phyloP scores from a whole-genome alignment of 2,329 filamentous ascomycete genomes.

The Colletotrichum melonis region DNA sequence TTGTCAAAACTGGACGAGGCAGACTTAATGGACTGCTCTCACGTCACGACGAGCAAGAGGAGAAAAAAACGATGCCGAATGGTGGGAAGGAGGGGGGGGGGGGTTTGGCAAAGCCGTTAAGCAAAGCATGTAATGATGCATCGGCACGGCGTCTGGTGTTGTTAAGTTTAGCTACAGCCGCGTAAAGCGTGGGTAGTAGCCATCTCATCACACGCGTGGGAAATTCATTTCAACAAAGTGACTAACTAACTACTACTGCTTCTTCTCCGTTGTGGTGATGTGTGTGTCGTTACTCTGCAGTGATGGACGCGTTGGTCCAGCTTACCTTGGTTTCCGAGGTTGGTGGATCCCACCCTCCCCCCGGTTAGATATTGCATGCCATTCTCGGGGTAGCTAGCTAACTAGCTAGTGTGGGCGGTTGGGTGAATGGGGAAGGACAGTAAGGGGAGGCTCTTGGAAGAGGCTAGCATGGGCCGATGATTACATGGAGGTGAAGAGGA shows the following conservation, averaged over 20 bases:
- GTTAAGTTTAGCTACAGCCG: conserved; percentile 37
- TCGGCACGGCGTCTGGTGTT: conserved; percentile 34
- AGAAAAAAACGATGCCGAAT: not conserved
- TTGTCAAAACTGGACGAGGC: conserved; percentile 22
- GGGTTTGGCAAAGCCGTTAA: conserved; percentile 23
- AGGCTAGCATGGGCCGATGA: conserved; percentile 5
- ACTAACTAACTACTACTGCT: not conserved
- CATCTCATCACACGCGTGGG: not conserved
- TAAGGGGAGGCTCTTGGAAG: not conserved
- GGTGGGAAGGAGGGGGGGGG: not conserved
- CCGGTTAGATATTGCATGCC: conserved; percentile 12
- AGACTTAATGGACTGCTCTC: conserved; percentile 1
- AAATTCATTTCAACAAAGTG: conserved; percentile 1
- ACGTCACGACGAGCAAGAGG: not conserved
- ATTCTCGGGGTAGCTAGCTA: not conserved
- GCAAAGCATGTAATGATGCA: conserved; percentile 35
- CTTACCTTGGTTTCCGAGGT: not conserved
- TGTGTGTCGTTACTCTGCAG: conserved; percentile 8
- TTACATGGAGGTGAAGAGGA: not conserved
- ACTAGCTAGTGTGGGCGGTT: not conserved
- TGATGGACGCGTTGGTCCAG: not conserved
- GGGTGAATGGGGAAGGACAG: not conserved
- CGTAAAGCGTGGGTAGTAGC: conserved; percentile 18
- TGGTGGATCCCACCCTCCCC: not conserved
- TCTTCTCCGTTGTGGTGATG: not conserved